These are phyloP conservation scores for Saccharomycopsis vini DNA, from an alignment of 805 yeast species.

Conservation along the genomic window DNA sequence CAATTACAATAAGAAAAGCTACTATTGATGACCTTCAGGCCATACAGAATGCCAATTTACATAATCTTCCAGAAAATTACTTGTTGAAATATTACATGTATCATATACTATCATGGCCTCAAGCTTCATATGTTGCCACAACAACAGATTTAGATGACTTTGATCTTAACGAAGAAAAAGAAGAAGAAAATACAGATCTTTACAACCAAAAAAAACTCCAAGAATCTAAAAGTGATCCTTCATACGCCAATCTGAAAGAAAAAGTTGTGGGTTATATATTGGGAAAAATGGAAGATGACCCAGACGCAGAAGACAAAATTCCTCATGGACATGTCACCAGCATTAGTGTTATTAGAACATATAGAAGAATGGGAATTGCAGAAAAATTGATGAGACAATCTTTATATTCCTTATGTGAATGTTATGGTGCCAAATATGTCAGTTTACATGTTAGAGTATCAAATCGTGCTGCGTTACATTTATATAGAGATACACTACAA, in stretches of 20 bases:
- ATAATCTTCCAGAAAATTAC: conserved; percentile 91
- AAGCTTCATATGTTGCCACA: conserved; percentile 91
- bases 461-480: conserved; percentile 87
- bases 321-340: conserved; percentile 93
- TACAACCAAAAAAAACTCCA: conserved; percentile 9
- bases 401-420: conserved; percentile 69
- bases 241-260: conserved; percentile 55
- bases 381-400: conserved; percentile 84
- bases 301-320: conserved; percentile 61
- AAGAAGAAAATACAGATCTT: conserved; percentile 17
- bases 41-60: conserved; percentile 90
- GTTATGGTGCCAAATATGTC: conserved; percentile 73
- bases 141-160: conserved; percentile 46
- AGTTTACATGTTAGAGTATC: conserved; percentile 90
- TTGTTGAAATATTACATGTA: conserved; percentile 87
- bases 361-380: conserved; percentile 91
- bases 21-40: conserved; percentile 80
- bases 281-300: conserved; percentile 95
- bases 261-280: conserved; percentile 92
- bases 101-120: conserved; percentile 95
- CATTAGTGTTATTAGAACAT: conserved; percentile 88
- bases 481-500: conserved; percentile 75
- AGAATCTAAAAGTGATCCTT: conserved; percentile 44
- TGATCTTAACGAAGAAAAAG: conserved; percentile 22
- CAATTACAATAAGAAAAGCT: conserved; percentile 83